Percentiles rank a stretch among this genome's conserved stretches.
phyloP scores from a whole-genome alignment of 208 protist species.

The Kentomonas sorsogonicus region DNA sequence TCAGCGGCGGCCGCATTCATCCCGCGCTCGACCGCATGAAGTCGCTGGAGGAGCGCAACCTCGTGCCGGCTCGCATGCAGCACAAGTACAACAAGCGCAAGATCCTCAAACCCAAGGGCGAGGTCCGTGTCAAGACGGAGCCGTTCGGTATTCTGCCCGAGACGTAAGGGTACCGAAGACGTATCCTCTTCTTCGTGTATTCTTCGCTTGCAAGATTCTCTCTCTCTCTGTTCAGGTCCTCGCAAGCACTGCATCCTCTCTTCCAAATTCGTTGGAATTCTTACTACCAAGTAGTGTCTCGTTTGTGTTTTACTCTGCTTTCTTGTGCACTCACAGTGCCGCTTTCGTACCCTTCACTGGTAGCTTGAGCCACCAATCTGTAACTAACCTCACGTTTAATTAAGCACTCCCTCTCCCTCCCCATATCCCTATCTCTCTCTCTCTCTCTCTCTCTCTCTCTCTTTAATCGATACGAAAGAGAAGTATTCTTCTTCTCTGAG shows the following conservation, averaged over 20 bases:
- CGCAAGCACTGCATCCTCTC: not conserved
- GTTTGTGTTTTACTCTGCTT: too few relatives aligned
- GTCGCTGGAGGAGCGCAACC: constrained; percentile 87
- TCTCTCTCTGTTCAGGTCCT: too few relatives aligned
- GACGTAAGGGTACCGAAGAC: constrained; percentile 18
- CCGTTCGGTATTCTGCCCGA: constrained; percentile 72
- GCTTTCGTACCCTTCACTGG: too few relatives aligned
- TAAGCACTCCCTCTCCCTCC: too few relatives aligned
- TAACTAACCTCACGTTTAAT: too few relatives aligned
- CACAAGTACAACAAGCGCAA: constrained; percentile 86
- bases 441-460: too few relatives aligned
- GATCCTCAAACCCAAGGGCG: constrained; percentile 83
- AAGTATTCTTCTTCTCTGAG: not conserved
- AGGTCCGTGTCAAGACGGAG: constrained; percentile 80
- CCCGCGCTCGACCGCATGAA: constrained; percentile 82
- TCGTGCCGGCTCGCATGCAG: constrained; percentile 81
- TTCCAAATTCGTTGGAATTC: too few relatives aligned
- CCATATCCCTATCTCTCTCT: too few relatives aligned
- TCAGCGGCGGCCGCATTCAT: constrained; percentile 69
- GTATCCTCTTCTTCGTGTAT: not conserved
- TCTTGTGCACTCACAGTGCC: too few relatives aligned
- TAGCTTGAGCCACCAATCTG: too few relatives aligned
- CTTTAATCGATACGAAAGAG: not conserved
- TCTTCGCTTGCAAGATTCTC: constrained; percentile 6
- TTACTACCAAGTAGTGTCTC: too few relatives aligned